phyloP scores from a whole-genome alignment of 164 flowering plant genomes.

The Chloranthus sessilifolius region DNA sequence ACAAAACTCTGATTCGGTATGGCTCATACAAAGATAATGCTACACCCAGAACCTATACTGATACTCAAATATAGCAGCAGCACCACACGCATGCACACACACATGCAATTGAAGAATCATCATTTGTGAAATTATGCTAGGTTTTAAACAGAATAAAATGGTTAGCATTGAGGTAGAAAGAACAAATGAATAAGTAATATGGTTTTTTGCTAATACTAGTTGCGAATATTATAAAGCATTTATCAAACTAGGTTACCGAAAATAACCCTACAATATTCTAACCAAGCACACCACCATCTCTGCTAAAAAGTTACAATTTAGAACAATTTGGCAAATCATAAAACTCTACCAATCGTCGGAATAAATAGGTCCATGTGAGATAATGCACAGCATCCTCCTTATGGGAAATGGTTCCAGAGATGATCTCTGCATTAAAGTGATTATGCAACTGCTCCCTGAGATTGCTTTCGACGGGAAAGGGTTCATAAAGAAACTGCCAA shows the following conservation, averaged over 20 bases:
- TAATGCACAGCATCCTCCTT: slow-evolving; percentile 95
- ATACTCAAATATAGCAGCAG: no score
- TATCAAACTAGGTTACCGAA: neutral
- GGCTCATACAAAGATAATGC: no score
- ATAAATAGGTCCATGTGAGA: slow-evolving; percentile 96
- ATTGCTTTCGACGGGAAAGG: slow-evolving; percentile 98
- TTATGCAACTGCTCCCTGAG: slow-evolving; percentile 85
- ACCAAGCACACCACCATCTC: neutral
- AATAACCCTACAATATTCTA: neutral
- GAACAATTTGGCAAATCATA: slow-evolving; percentile 3
- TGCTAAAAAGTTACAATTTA: no score
- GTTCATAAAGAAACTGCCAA: slow-evolving; percentile 92
- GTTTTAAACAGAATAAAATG: no score
- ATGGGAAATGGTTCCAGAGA: slow-evolving; percentile 85
- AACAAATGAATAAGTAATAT: neutral
- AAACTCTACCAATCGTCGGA: slow-evolving; percentile 79
- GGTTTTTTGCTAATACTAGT: no score
- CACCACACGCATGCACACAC: no score
- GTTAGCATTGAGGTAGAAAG: no score
- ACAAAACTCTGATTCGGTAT: no score
- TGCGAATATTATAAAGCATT: no score
- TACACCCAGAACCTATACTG: no score
- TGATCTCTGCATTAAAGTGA: slow-evolving; percentile 93
- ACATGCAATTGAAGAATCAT: no score
- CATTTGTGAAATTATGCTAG: no score